Conservation (phyloP, 169 alveolate species). For the Perkinsus marinus region DNA sequence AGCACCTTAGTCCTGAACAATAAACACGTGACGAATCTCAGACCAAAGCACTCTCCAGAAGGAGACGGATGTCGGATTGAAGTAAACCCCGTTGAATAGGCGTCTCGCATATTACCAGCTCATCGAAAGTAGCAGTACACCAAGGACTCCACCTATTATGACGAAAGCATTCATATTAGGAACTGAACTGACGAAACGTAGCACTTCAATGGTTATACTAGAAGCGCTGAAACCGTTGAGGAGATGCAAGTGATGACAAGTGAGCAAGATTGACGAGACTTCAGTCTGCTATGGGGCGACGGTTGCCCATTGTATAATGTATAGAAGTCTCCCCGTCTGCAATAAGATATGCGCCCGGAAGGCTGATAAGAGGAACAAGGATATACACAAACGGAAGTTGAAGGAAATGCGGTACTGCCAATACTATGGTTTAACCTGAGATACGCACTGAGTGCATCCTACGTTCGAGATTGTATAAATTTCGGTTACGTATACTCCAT, state of each 20-base stretch:
- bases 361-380: neutral
- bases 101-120: neutral
- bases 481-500: no score
- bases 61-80: no score
- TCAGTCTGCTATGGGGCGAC: neutral
- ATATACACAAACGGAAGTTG: neutral
- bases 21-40: no score
- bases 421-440: neutral
- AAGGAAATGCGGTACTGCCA: neutral
- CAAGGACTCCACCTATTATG: neutral
- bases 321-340: conserved; percentile 2
- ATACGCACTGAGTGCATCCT: no score
- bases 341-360: neutral
- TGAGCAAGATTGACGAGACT: neutral
- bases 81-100: no score
- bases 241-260: neutral
- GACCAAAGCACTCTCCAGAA: no score
- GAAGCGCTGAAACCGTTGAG: neutral
- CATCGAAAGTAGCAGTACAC: neutral
- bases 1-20: neutral
- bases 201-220: neutral
- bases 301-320: neutral
- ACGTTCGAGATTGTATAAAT: no score
- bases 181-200: neutral
- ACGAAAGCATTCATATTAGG: neutral